Base-by-base conservation (phyloP, 352 stramenopile species). In the Saprolegnia diclina region DNA sequence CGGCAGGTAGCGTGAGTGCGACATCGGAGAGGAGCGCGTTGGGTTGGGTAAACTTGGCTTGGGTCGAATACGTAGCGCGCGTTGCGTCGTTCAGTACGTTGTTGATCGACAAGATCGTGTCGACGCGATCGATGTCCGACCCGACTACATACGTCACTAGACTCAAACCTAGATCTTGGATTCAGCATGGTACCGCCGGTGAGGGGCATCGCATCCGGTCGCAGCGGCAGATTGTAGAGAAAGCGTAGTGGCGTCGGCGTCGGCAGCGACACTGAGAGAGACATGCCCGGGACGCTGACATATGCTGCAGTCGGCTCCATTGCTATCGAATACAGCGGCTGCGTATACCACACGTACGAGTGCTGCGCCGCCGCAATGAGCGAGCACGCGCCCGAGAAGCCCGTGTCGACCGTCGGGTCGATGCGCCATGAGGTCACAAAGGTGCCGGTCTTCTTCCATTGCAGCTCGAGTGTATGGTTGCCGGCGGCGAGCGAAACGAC, bases 381-480 rank as follows among this genome's bases (percentile, higher is more conserved):
- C 9, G 63, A 57, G 46, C 63, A 69, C 14, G 44, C 63, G 13
- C 63, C 62, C 40, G 62, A 55, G 29, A 67, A 67, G 19, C 62
- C 62, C 22, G 62, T 61, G 24, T 22, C 63, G 14, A 59, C 21
- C 6, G n/a, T 26, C 21, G 63, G 63, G 21, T 69, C 50, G 19
- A 69, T 69, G 14, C 26, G 21, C 63, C 63, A 69, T 16, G 53
- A 14, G 6, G 45, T n/a, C 5, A 69, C 50, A 29, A 53, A 62
- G 4, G 22, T 42, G 11, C 63, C 63, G 10, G 45, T 16, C 29
- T 69, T 69, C 62, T 62, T 69, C 63, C 63, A 69, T 38, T 69
- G 11, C 4, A 69, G 53, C 29, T 37, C 26, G n/a, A 69, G 21
- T 18, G 45, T 61, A 18, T 69, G 63, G 53, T 69, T 69, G 19